Evolutionary conservation across 1,139 yeast species (phyloP), one percentile per base, ranked within the genome.

Genomic region (Taphrina flavorubra): DNA sequence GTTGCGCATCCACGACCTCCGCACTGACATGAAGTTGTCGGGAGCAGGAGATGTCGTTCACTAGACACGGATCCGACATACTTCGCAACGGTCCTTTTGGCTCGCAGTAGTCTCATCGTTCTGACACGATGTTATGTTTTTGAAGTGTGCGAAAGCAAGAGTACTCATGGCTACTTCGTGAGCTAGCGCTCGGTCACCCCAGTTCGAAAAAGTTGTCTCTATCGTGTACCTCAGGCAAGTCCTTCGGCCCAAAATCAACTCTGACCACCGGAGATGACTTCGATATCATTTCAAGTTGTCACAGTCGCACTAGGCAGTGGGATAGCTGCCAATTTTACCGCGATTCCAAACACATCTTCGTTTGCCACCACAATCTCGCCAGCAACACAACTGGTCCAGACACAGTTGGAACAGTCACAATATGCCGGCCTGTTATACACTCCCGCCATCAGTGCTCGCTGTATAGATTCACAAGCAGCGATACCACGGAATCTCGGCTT

Each of bases 381-480:
- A 18, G n/a, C 61, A n/a, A 37, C 51, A 14, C 67, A 63, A 39
- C 37, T 55, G 14, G 55, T 20, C n/a, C 20, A 42, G 16, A 46
- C 61, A 13, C n/a, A 18, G 36, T 36, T 25, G 13, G 67, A 63
- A 31, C 46, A 44, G 6, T 39, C 46, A 13, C 60, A 55, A 36
- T 63, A 63, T 46, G 55, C 56, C n/a, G 67, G 67, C 4, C 57
- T 63, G 20, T 55, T 63, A 18, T 63, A 63, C 42, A 63, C 67
- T 46, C 67, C 67, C 0, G 14, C 61, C 1, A 40, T 63, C 39
- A 46, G 53, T 40, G n/a, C 51, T 13, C 51, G 46, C 10, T 58
- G 62, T 20, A 42, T 16, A 13, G 62, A 58, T 10, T 44, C 40
- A 8, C 51, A 42, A 34, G 42, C 62, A 7, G 25, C 62, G n/a